Conservation (phyloP, 805 yeast genomes). For the Teunomyces cretensis region DNA sequence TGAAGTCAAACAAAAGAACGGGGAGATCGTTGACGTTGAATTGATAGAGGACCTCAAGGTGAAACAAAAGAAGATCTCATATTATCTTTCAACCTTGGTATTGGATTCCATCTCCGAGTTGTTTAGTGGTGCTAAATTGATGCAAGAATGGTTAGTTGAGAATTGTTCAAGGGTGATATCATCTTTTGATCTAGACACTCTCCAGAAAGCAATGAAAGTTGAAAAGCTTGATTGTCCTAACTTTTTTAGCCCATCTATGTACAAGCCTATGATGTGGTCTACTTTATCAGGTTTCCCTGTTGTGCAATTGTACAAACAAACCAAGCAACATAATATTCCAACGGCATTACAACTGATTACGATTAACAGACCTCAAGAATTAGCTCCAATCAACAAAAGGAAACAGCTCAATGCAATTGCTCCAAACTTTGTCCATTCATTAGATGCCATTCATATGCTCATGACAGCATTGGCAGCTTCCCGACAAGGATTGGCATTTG, state of each 20-base stretch:
- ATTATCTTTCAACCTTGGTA: conserved; percentile 21
- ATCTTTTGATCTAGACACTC: conserved; percentile 21
- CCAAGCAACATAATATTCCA: conserved; percentile 9
- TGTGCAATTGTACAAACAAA: conserved; percentile 32
- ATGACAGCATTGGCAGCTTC: conserved; percentile 33
- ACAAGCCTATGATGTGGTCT: conserved; percentile 44
- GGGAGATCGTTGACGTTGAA: not conserved
- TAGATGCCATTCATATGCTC: conserved; percentile 40
- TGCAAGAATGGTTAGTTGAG: conserved; percentile 36
- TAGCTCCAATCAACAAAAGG: conserved; percentile 24
- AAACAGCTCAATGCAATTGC: conserved; percentile 41
- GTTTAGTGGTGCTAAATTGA: conserved; percentile 31
- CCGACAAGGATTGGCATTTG: conserved; percentile 24
- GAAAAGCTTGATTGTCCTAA: conserved; percentile 7
- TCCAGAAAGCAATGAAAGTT: conserved; percentile 5
- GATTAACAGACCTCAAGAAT: conserved; percentile 16
- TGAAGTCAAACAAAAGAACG: conserved; percentile 6
- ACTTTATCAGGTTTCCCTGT: conserved; percentile 42
- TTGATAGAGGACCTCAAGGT: not conserved
- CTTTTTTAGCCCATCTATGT: conserved; percentile 19
- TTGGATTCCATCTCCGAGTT: conserved; percentile 27
- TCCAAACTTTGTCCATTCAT: conserved; percentile 44
- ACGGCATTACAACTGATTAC: conserved; percentile 25
- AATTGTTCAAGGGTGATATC: conserved; percentile 30
- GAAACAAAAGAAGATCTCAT: conserved; percentile 6